Base-by-base conservation (phyloP, 2,329 filamentous ascomycete genomes). In the Beauveria sp. region DNA sequence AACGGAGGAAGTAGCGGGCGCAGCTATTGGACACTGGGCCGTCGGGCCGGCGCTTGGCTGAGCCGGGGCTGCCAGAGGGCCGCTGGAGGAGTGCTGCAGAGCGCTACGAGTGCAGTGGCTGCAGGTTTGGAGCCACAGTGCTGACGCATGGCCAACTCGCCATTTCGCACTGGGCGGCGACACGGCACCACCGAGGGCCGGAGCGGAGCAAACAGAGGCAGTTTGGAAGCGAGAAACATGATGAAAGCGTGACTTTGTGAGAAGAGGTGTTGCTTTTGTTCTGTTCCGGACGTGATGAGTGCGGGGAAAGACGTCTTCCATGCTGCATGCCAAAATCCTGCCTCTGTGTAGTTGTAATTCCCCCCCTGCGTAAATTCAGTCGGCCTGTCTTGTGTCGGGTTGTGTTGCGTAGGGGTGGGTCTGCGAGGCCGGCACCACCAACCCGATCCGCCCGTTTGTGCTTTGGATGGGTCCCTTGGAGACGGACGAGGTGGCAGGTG, bases 401-500 rank as follows among this genome's bases (percentile, higher is more conserved):
- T 51, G 56, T 58, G 56, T 58, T 58, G 56, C 56, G 55, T 40
- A 51, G 26, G 45, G 20, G 56, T 58, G 56, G 56, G 56, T 43
- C 56, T 51, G 22, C 46, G 42, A 46, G 56, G 30, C 56, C 56
- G 56, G 56, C 45, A 58, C 56, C 56, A 50, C 46, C 46, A 58
- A 58, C 46, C 56, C 56, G 56, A 58, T 50, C 45, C 56, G 56
- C 56, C 56, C 56, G 56, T 57, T 20, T 28, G 6, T 10, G 34
- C 34, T 38, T 38, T 38, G 34, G 30, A 38, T 38, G 34, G 34
- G 34, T 38, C 34, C 34, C 34, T 38, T 38, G 34, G 30, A 14
- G 34, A 38, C 34, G 34, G 34, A n/a, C n/a, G 42, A 43, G 16
- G 42, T 54, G 50, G 30, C 50, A 53, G 28, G 28, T 38, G 50